Evolutionary conservation across 306 rosid species (phyloP), one percentile per base, ranked within the genome.

Genomic region (Cicer yamashitae): DNA sequence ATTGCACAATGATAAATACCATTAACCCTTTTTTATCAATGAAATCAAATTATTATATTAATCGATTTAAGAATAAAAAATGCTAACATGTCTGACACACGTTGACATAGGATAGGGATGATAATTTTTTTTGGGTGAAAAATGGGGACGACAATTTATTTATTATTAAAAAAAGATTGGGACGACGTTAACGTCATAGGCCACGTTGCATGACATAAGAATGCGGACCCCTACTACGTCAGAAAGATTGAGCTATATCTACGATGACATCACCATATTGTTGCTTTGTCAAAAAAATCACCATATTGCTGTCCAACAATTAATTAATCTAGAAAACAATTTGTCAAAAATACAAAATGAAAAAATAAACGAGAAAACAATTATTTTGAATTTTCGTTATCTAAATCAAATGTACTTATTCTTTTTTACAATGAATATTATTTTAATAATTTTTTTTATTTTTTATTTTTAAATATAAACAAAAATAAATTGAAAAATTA

Each of bases 141-240:
- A n/a, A 59, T 34, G 34, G 22, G 68, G 22, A 41, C 46, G 30
- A 38, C 68, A 37, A n/a, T 30, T 30, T 30, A 3, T 30, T 30
- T 30, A 30, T 0, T 30, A 30, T 30, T 52, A 11, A 62, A 39
- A 62, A 40, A 3, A 22, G 34, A 20, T 10, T 41, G 67, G 14
- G 48, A 61, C 50, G 61, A 60, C 60, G 43, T 75, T 53, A 37
- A 66, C 79, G 37, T 45, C 84, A 83, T 54, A 8, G 8, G 63
- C 48, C 37, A 30, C 75, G 78, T 34, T 69, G 82, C 48, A 25
- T 79, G 77, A 69, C 71, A 74, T 76, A 80, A 58, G 51, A 12
- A 7, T 1, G 38, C 0, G 1, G 70, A 86, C 9, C 77, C 76
- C 87, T 77, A 52, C 80, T 87, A 85, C 73, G 86, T 85, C 89